Evolutionary conservation across 768 basidiomycete genomes (phyloP), one percentile per base, ranked within the genome.

Genomic region (Phaffia tasmanica): DNA sequence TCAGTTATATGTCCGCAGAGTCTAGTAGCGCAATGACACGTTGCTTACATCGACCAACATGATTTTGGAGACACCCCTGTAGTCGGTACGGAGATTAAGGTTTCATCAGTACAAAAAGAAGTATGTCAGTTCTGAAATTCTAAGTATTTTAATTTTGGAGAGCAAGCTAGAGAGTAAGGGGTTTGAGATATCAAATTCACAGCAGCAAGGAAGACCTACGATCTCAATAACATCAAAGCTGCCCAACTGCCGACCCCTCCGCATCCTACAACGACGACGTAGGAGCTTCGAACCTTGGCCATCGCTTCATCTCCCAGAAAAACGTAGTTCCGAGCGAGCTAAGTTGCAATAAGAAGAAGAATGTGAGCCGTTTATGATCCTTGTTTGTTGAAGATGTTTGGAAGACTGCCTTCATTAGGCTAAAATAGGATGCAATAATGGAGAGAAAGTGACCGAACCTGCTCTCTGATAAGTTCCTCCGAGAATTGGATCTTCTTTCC

Each of bases 241-340:
- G 85, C 88, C 89, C 91, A 94, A 73, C 89, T 92, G 0, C 95
- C 95, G 0, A 99, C 95, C 1, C 95, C 94, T 66, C 95, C 95
- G 70, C 92, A 90, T 7, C 95, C 95, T 3, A 99, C 86, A 23
- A 98, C 79, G 21, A 89, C 91, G 0, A 97, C 92, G 5, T 80
- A 83, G 16, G 84, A 83, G 11, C 79, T 73, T 62, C 95, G 81
- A 62, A 98, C 81, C 73, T 83, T 85, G 14, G 77, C 75, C 89
- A 97, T 94, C 50, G 83, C 83, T 47, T 90, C 87, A 42, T 93
- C 88, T 0, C 90, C 91, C 62, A 98, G 87, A 77, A 98, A 97
- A 11, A 87, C 85, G 72, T 94, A 95, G 77, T 97, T 97, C 51
- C 95, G 79, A 3, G 94, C 86, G 56, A 99, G 81, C 76, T 95